These are phyloP conservation scores for Setaria viridis DNA, from an alignment of 202 grass and related monocot genomes.

Conservation along the genomic window DNA sequence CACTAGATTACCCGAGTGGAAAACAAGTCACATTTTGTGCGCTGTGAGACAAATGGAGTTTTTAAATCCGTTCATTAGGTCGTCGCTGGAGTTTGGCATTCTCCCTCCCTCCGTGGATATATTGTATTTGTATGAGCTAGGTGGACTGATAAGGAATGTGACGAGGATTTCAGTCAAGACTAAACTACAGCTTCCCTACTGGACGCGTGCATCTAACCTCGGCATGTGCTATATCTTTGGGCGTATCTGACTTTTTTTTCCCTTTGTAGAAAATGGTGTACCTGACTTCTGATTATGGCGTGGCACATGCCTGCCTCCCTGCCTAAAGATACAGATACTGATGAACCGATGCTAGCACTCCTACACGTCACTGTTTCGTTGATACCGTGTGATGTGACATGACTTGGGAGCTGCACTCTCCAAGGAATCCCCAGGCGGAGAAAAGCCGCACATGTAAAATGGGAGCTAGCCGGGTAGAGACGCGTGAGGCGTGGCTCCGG, in stretches of 20 bases:
- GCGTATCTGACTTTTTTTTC: no score
- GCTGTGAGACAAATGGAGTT: no score
- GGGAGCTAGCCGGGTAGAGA: no score
- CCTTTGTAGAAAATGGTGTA: neutral
- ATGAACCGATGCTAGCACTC: neutral
- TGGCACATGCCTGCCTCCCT: neutral
- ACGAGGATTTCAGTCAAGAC: neutral
- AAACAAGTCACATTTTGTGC: neutral
- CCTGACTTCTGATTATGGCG: neutral
- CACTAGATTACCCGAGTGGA: neutral
- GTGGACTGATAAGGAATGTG: neutral
- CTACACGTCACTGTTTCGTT: neutral
- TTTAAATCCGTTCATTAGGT: no score
- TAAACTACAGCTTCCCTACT: neutral
- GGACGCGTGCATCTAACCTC: neutral
- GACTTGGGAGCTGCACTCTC: no score
- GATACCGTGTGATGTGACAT: neutral
- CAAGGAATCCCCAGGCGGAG: no score
- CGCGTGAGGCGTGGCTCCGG: no score
- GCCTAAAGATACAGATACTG: neutral
- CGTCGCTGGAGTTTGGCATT: no score
- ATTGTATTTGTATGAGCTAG: no score
- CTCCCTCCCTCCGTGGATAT: no score
- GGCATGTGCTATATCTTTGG: no score
- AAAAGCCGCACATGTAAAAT: no score